A percentile compares a stretch with the other conserved stretches of the same genome.
phyloP scores from a whole-genome alignment of 441 rosid species.

The Eutrema salsugineum region DNA sequence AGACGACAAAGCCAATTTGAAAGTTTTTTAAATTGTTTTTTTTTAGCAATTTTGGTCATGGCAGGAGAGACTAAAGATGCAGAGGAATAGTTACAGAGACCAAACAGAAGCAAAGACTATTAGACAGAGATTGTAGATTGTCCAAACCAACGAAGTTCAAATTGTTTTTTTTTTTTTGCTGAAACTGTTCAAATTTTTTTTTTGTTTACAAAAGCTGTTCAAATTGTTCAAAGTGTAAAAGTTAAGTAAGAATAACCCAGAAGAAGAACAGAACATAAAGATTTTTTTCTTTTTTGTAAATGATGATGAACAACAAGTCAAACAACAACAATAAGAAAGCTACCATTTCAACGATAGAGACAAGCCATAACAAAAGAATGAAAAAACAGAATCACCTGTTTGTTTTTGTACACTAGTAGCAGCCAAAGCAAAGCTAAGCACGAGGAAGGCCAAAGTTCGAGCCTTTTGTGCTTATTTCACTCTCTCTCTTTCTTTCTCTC shows the following conservation, averaged over 20 bases:
- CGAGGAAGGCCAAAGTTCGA: conserved; percentile 17
- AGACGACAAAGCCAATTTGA: not conserved
- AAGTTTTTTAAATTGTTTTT: not conserved
- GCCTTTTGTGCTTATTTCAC: conserved; percentile 7
- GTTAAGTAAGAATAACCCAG: not conserved
- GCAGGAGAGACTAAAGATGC: not conserved
- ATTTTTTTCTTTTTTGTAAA: no score
- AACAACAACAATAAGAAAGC: not conserved
- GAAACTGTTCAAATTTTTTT: no score
- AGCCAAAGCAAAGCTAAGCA: conserved; percentile 13
- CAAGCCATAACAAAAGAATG: not conserved
- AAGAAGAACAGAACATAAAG: not conserved
- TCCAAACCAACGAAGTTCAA: not conserved
- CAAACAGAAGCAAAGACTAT: not conserved
- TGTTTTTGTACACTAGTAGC: conserved; percentile 22
- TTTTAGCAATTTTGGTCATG: not conserved
- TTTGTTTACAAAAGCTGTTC: no score
- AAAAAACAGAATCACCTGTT: conserved; percentile 13
- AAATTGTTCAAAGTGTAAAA: not conserved
- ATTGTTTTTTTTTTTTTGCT: no score
- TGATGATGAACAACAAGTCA: not conserved
- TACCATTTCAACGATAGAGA: not conserved
- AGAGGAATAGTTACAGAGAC: not conserved
- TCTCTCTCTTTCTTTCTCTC: not conserved
- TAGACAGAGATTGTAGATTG: not conserved